Evolutionary conservation across 805 yeast genomes (phyloP).

Genomic region (Metschnikowia kunwiensis): DNA sequence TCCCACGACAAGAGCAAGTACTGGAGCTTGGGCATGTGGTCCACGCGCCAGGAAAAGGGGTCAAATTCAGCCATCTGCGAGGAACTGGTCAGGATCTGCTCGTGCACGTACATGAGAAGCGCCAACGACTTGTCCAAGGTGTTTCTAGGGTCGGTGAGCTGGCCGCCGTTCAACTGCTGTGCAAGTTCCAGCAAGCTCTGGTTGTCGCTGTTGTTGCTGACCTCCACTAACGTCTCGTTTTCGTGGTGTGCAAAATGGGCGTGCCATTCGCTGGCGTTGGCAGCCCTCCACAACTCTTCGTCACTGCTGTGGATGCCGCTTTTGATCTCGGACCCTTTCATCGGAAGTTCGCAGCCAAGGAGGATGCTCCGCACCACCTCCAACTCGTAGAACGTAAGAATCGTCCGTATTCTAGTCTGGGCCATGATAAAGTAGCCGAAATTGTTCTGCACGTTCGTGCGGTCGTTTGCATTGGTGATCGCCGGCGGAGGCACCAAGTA

Average conservation of each 20-base stretch:
- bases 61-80: slow-evolving; percentile 29
- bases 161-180: slow-evolving; percentile 44
- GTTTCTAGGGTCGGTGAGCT: slow-evolving; percentile 32
- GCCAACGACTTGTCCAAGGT: slow-evolving; percentile 52
- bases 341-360: slow-evolving; percentile 40
- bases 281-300: slow-evolving; percentile 60
- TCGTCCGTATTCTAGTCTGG: slow-evolving; percentile 54
- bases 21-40: slow-evolving; percentile 56
- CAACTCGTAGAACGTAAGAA: slow-evolving; percentile 49
- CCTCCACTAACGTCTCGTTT: slow-evolving; percentile 39
- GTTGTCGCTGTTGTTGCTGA: slow-evolving; percentile 59
- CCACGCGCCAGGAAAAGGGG: slow-evolving; percentile 64
- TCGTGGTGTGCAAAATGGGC: slow-evolving; percentile 17
- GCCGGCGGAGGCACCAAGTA: slow-evolving; percentile 21
- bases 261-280: slow-evolving; percentile 51
- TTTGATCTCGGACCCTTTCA: slow-evolving; percentile 42
- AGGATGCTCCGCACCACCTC: slow-evolving; percentile 47
- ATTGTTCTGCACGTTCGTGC: slow-evolving; percentile 34
- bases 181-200: slow-evolving; percentile 46
- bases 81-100: slow-evolving; percentile 53
- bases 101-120: slow-evolving; percentile 64
- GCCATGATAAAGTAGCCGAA: slow-evolving; percentile 53
- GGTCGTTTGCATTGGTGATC: slow-evolving; percentile 22
- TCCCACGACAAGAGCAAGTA: slow-evolving; percentile 67
- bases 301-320: slow-evolving; percentile 64